A percentile compares a stretch with the other conserved stretches of the same genome.
phyloP scores from a whole-genome alignment of 1,284 basidiomycete genomes.

The Rhodotorula sp. region DNA sequence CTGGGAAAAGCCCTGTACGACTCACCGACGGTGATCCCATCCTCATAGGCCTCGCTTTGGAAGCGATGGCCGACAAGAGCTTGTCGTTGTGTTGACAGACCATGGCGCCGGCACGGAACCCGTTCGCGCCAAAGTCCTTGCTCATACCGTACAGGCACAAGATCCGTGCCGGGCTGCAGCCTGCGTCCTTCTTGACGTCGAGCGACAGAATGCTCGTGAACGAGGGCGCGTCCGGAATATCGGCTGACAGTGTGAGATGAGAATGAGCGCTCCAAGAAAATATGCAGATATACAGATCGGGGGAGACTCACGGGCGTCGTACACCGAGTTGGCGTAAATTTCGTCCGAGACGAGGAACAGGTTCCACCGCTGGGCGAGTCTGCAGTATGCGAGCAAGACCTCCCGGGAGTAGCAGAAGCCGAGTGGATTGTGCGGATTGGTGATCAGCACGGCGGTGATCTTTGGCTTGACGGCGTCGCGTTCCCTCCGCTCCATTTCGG shows the following conservation, averaged over 20 bases:
- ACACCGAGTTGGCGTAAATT: slow-evolving; percentile 48
- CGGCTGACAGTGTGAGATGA: slow-evolving; percentile 14
- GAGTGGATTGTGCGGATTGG: slow-evolving; percentile 54
- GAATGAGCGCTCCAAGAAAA: neutral
- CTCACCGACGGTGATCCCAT: slow-evolving; percentile 39
- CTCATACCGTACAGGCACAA: slow-evolving; percentile 45
- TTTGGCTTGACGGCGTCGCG: slow-evolving; percentile 6
- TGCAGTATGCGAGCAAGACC: slow-evolving; percentile 51
- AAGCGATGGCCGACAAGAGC: slow-evolving; percentile 40
- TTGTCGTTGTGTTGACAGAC: slow-evolving; percentile 52
- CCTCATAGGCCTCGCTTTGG: slow-evolving; percentile 34
- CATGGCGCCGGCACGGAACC: slow-evolving; percentile 51
- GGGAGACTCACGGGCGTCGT: neutral
- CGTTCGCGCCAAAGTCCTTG: slow-evolving; percentile 55
- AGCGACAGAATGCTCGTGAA: slow-evolving; percentile 53
- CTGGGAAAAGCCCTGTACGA: neutral
- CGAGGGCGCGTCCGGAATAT: slow-evolving; percentile 43
- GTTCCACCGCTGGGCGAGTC: slow-evolving; percentile 52
- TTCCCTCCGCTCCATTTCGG: slow-evolving; percentile 25
- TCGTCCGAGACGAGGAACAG: slow-evolving; percentile 54
- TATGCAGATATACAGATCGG: too few relatives aligned
- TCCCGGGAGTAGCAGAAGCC: slow-evolving; percentile 49
- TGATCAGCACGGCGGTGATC: slow-evolving; percentile 46
- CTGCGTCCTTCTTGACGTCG: slow-evolving; percentile 50
- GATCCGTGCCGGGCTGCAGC: slow-evolving; percentile 50